Evolutionary conservation across 768 basidiomycete genomes (phyloP).

Genomic region (Agaricus bisporus): DNA sequence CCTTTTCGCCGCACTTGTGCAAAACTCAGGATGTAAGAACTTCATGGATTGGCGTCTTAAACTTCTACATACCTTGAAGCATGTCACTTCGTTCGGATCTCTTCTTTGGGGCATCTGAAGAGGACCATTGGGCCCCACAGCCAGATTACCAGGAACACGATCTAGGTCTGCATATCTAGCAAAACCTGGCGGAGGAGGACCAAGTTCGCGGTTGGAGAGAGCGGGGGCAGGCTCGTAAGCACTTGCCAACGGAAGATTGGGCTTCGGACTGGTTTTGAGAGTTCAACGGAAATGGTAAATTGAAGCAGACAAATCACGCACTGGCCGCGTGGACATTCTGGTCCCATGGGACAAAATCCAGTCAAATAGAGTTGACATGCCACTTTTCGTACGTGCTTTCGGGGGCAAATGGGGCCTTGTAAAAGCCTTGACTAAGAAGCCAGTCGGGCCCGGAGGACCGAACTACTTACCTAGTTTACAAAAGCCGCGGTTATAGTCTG

Average conservation of each 20-base stretch:
- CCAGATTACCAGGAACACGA: conserved; percentile 37
- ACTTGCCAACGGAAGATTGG: conserved; percentile 58
- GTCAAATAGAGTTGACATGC: conserved; percentile 88
- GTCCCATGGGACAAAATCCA: conserved; percentile 89
- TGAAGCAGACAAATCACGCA: conserved; percentile 34
- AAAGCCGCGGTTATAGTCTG: conserved; percentile 93
- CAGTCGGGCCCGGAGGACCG: not conserved
- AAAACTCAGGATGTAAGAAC: not conserved
- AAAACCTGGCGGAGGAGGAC: conserved; percentile 90
- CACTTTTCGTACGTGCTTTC: conserved; percentile 89
- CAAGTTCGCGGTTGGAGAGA: conserved; percentile 71
- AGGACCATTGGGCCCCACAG: conserved; percentile 18
- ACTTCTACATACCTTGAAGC: conserved; percentile 64
- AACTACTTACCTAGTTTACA: conserved; percentile 78
- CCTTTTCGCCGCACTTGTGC: conserved; percentile 78
- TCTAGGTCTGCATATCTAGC: conserved; percentile 80
- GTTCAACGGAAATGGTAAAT: too few species aligned
- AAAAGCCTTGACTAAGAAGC: conserved; percentile 9
- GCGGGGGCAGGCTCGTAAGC: conserved; percentile 76
- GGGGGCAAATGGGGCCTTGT: conserved; percentile 78
- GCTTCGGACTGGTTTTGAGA: conserved; percentile 58
- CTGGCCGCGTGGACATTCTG: conserved; percentile 87
- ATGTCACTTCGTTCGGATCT: conserved; percentile 78
- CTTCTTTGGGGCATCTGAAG: conserved; percentile 42
- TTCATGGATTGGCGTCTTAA: conserved; percentile 1